These are phyloP conservation scores for Arthroderma sp. DNA, from an alignment of 2,329 filamentous ascomycete genomes.

Conservation along the genomic window DNA sequence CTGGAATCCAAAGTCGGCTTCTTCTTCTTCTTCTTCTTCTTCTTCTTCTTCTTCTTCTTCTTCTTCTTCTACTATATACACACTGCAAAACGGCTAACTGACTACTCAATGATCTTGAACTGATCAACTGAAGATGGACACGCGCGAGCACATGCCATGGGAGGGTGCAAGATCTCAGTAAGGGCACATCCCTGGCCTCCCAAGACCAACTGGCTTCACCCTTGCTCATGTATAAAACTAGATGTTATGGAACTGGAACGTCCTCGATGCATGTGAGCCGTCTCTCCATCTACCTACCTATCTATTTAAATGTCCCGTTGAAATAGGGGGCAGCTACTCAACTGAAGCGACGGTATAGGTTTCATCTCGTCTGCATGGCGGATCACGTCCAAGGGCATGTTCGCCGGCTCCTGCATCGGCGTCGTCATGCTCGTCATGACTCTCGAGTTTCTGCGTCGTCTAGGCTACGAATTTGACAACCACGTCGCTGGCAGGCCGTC, in stretches of 20 bases:
- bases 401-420: conserved; percentile 69
- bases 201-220: not conserved
- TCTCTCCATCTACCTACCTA: not conserved
- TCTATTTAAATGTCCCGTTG: not conserved
- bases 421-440: conserved; percentile 60
- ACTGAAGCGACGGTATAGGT: conserved; percentile 26
- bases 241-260: conserved; percentile 76
- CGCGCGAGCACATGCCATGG: conserved; percentile 14
- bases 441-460: conserved; percentile 61
- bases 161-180: conserved; percentile 26
- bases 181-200: conserved; percentile 8
- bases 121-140: too few species aligned
- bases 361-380: conserved; percentile 62
- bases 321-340: not conserved
- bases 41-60: too few species aligned
- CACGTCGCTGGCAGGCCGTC: conserved; percentile 45
- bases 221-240: conserved; percentile 22
- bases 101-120: too few species aligned
- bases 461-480: conserved; percentile 60
- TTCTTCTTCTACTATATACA: too few species aligned
- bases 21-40: too few species aligned
- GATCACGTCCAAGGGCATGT: conserved; percentile 56
- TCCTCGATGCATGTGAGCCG: conserved; percentile 47
- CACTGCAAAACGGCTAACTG: too few species aligned
- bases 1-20: too few species aligned